Evolutionary conservation across 768 basidiomycete species (phyloP), one percentile per base, ranked within the genome.

Genomic region (Suillus americanus): DNA sequence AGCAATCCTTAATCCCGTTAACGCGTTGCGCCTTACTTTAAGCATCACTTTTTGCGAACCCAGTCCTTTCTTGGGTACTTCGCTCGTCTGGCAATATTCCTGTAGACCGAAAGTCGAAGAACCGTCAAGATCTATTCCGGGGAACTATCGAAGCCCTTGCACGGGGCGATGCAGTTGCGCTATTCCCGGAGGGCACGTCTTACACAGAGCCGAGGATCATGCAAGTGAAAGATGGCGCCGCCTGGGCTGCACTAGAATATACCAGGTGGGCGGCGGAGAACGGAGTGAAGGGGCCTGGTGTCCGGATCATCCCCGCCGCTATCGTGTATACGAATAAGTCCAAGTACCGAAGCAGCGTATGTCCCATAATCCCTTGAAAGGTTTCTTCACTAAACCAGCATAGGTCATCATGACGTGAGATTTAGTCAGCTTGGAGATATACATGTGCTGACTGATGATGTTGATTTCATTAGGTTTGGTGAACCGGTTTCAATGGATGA

Each of bases 301-400:
- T 92, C 5, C 79, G 83, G 33, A 85, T 98, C 67, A 79, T 97
- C 45, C 95, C 96, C 8, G 87, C 89, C 25, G 88, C 92, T 5
- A 95, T 99, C 67, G 94, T 94, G 16, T 99, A 99, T 76, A 94
- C 93, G 63, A 89, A 98, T 79, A 99, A 99, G 77, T 87, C 91
- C 41, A 97, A 96, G 80, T 99, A 99, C 74, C 84, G 96, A 66
- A 96, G 94, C 73, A 79, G 86, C 68, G 96, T 95, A 65, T 79
- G 92, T 80, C 68, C 80, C 33, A 30, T 57, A 77, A 76, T 77
- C 61, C 63, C 73, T 68, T 51, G 38, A 60, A 57, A 64, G 37
- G 25, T 48, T 41, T 57, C 13, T 64, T 63, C 40, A 62, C 69
- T 70, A 45, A 76, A 43, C 57, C 43, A 53, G 64, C 68, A 20